Percentiles rank a stretch among this genome's conserved stretches.
These are phyloP conservation scores for Ganoderma lingzhi DNA, from an alignment of 1,284 basidiomycete species.

Conservation along the genomic window DNA sequence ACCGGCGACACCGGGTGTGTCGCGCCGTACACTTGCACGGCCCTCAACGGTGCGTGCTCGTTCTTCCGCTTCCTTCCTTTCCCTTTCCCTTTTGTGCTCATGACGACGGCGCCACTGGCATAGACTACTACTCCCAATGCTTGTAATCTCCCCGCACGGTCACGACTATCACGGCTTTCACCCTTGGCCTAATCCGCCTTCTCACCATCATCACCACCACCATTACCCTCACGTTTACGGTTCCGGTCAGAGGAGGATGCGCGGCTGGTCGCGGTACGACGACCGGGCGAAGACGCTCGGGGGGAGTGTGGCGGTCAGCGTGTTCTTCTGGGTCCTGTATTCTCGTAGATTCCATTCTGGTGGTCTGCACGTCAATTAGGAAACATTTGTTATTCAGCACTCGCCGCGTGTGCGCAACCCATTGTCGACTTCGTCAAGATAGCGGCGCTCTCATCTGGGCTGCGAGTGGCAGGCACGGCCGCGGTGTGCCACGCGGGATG, in stretches of 20 bases:
- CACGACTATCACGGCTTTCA: too few relatives aligned
- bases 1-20: conserved; percentile 39
- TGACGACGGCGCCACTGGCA: neutral
- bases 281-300: conserved; percentile 30
- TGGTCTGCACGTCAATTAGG: conserved; percentile 10
- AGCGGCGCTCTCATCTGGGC: neutral
- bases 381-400: neutral
- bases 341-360: conserved; percentile 14
- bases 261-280: conserved; percentile 28
- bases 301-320: conserved; percentile 29
- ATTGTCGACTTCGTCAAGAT: neutral
- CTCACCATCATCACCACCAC: neutral
- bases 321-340: conserved; percentile 27
- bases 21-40: conserved; percentile 39
- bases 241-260: conserved; percentile 4
- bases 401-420: neutral
- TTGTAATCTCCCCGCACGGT: conserved; percentile 37
- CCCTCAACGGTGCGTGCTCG: conserved; percentile 37
- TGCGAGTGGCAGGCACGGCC: too few relatives aligned
- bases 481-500: too few relatives aligned
- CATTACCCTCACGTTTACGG: neutral
- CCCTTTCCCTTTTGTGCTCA: neutral
- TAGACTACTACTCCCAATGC: conserved; percentile 56
- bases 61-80: neutral
- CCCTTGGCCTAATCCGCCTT: neutral